These are phyloP conservation scores for Fragaria iinumae DNA, from an alignment of 306 rosid genomes.

Conservation along the genomic window DNA sequence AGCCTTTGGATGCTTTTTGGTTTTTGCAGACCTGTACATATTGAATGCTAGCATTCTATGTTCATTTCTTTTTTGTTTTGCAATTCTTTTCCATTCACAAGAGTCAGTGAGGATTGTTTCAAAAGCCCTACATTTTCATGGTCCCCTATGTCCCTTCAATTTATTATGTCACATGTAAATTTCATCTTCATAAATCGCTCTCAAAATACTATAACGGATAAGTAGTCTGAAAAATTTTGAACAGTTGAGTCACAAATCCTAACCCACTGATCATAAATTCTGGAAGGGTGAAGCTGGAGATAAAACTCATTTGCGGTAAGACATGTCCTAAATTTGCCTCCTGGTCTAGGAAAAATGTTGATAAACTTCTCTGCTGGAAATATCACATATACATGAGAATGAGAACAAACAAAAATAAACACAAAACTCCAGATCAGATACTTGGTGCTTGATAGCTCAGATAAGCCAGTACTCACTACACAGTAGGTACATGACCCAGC, in stretches of 20 bases:
- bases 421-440: neutral
- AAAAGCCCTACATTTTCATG: no score
- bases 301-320: neutral
- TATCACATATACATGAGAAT: neutral
- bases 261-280: neutral
- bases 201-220: neutral
- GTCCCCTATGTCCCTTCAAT: no score
- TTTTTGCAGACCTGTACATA: slow-evolving; percentile 3
- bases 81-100: neutral
- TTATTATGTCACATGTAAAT: no score
- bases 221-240: neutral
- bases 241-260: neutral
- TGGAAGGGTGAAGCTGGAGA: neutral
- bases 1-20: neutral
- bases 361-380: neutral
- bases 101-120: no score
- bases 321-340: neutral
- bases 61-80: neutral
- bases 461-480: neutral
- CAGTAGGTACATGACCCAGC: neutral
- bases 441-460: neutral
- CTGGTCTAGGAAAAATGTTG: slow-evolving; percentile 3
- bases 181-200: no score
- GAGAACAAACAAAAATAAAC: neutral
- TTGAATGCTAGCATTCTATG: neutral